phyloP scores from a whole-genome alignment of 495 filamentous ascomycete genomes.

The Acidiella bohemica region DNA sequence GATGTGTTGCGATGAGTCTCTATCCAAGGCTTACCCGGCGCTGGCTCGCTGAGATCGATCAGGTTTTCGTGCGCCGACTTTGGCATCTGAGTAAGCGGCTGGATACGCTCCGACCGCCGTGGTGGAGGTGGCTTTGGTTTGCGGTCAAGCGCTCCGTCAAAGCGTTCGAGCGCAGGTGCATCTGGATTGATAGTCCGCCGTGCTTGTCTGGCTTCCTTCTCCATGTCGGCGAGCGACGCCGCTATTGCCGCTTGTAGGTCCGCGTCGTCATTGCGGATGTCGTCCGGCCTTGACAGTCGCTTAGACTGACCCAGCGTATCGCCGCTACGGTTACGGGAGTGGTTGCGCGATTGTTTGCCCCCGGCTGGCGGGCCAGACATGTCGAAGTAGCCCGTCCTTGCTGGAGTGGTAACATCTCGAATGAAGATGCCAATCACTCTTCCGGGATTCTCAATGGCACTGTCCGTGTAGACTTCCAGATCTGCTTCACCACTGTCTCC shows the following conservation, averaged over 20 bases:
- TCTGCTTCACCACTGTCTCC: constrained; percentile 96
- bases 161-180: constrained; percentile 7
- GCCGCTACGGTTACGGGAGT: constrained; percentile 9
- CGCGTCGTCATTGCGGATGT: constrained; percentile 25
- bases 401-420: constrained; percentile 75
- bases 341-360: constrained; percentile 19
- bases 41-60: constrained; percentile 25
- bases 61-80: constrained; percentile 20
- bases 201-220: constrained; percentile 19
- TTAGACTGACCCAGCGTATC: constrained; percentile 10
- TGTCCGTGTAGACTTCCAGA: constrained; percentile 90
- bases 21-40: constrained; percentile 7
- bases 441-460: constrained; percentile 69
- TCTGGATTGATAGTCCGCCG: constrained; percentile 19
- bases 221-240: constrained; percentile 27
- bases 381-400: constrained; percentile 61
- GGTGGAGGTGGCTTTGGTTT: constrained; percentile 18
- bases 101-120: constrained; percentile 11
- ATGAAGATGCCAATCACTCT: constrained; percentile 80
- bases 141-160: not conserved
- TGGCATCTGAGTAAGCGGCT: not conserved
- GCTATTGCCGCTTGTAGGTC: constrained; percentile 29
- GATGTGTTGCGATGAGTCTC: not conserved
- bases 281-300: constrained; percentile 11
- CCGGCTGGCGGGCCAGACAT: constrained; percentile 39